These are phyloP conservation scores for Aquilaria sinensis DNA, from an alignment of 345 rosid genomes.

Conservation along the genomic window DNA sequence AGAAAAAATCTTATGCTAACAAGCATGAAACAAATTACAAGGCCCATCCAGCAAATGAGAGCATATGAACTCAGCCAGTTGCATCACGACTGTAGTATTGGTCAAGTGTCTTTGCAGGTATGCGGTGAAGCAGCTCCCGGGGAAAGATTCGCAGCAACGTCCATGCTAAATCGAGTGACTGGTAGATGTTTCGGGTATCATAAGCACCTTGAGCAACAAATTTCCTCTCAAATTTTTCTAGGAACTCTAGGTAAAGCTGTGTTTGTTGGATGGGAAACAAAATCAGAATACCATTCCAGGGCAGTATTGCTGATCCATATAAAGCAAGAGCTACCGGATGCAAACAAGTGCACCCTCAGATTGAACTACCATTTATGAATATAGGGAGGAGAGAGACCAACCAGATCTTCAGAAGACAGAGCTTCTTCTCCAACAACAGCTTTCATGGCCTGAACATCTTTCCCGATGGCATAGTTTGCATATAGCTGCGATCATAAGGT, in stretches of 20 bases:
- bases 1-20: no score
- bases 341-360: not conserved
- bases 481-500: slow-evolving; percentile 47
- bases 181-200: slow-evolving; percentile 87
- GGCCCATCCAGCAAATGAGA: no score
- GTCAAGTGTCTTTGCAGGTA: slow-evolving; percentile 94
- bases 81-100: slow-evolving; percentile 78
- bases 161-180: slow-evolving; percentile 96
- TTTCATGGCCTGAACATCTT: slow-evolving; percentile 98
- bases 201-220: slow-evolving; percentile 92
- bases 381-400: slow-evolving; percentile 26
- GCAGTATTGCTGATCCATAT: no score
- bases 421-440: slow-evolving; percentile 99
- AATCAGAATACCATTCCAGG: no score
- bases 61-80: slow-evolving; percentile 22
- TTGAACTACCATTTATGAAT: no score
- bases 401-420: slow-evolving; percentile 92
- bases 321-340: no score
- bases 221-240: slow-evolving; percentile 94
- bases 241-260: slow-evolving; percentile 86
- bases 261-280: no score
- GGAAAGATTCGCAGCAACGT: slow-evolving; percentile 96
- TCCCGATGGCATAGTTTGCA: slow-evolving; percentile 95
- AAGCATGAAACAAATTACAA: no score
- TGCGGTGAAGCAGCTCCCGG: slow-evolving; percentile 95